Evolutionary conservation across 2,329 filamentous ascomycete genomes (phyloP), one percentile per base, ranked within the genome.

Genomic region (Ceratocystis colombiana): DNA sequence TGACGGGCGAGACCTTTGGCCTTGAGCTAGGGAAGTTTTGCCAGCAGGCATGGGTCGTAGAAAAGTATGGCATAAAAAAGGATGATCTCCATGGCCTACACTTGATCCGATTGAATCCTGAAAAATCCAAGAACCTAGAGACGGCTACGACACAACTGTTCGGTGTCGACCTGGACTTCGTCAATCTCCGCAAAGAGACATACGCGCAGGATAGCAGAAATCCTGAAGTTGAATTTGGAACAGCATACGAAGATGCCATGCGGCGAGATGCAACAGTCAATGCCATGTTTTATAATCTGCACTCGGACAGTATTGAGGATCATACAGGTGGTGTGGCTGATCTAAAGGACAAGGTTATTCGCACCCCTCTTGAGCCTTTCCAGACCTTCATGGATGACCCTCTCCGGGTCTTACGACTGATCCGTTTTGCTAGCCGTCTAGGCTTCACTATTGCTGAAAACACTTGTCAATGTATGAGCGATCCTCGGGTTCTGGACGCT

Each of bases 361-460:
- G 88, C 65, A 97, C 94, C 2, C 93, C 93, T 0, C 77, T 97
- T 53, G 88, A 91, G 64, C 92, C 93, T 28, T 86, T 89, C 64
- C 88, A 96, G 73, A 99, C 93, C 0, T 97, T 99, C 76, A 90
- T 87, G 74, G 93, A 97, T 73, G 93, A 97, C 72, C 94, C 94
- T 12, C 78, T 99, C 28, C 83, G 94, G 20, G 88, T 97, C 2
- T 77, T 97, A 68, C 84, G 93, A 61, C 79, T 97, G 64, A 88
- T 99, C 62, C 85, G 94, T 66, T 97, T 99, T 76, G 90, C 93
- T 3, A 95, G 90, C 72, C 83, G 92, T 22, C 80, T 97, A 6
- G 80, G 82, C 59, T 99, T 96, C 73, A 78, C 75, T 8, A 96
- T 99, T 69, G 88, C 95, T 69, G 74, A 79, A 0, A 79, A 81